Conservation (phyloP, 1,284 basidiomycete species). For the Tilletiopsis washingtonensis region DNA sequence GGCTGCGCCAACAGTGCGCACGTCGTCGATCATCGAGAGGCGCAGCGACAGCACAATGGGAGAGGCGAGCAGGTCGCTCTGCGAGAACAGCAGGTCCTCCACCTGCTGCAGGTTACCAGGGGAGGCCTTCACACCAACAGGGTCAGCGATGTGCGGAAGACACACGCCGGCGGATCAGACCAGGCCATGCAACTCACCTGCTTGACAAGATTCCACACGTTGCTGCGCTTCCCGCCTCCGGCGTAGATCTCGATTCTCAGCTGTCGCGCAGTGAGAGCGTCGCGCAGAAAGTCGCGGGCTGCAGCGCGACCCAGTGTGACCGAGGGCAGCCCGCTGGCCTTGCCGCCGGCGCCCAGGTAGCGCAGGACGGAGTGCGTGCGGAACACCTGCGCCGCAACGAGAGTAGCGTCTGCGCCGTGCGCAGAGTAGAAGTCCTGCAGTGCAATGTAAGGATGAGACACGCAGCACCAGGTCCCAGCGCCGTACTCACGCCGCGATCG, state of each 20-base stretch:
- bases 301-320: conserved; percentile 71
- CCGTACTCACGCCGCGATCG: conserved; percentile 20
- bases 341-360: conserved; percentile 26
- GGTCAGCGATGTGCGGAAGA: too few species aligned
- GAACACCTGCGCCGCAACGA: conserved; percentile 70
- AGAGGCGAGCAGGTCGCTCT: conserved; percentile 71
- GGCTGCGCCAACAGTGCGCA: conserved; percentile 53
- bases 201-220: conserved; percentile 61
- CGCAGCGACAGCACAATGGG: conserved; percentile 88
- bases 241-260: conserved; percentile 77
- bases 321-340: conserved; percentile 26
- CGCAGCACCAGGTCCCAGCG: background rate
- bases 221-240: conserved; percentile 62
- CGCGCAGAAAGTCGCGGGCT: conserved; percentile 78
- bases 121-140: conserved; percentile 55
- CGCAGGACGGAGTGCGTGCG: conserved; percentile 46
- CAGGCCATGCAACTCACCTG: conserved; percentile 54
- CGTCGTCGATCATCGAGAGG: conserved; percentile 57
- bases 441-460: background rate
- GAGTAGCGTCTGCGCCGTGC: conserved; percentile 80
- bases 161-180: too few species aligned
- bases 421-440: conserved; percentile 72
- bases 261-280: conserved; percentile 82
- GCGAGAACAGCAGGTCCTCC: conserved; percentile 83
- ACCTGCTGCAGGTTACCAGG: conserved; percentile 90